Percentiles rank a stretch among this genome's conserved stretches.
Evolutionary conservation across 768 basidiomycete species (phyloP).

Genomic region (Boletus tomentosulus): DNA sequence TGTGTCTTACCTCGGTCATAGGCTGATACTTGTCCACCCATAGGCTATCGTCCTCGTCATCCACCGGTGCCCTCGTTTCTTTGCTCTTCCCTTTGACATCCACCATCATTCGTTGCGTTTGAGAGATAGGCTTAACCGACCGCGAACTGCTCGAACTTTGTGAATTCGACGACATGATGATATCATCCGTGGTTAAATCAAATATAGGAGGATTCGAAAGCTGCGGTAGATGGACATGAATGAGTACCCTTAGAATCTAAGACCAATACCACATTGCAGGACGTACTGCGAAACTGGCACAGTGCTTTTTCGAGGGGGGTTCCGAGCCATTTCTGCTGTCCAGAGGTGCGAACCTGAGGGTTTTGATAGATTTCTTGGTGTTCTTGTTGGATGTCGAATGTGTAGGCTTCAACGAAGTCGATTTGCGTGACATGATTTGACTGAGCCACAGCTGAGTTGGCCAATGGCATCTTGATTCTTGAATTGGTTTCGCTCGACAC

Average conservation of each 20-base stretch:
- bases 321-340: constrained; percentile 11
- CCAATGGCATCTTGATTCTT: too few species aligned
- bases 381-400: constrained; percentile 1
- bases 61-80: neutral
- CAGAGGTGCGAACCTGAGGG: constrained; percentile 17
- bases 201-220: constrained; percentile 23
- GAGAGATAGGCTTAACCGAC: neutral
- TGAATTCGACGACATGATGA: constrained; percentile 2
- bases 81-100: constrained; percentile 27
- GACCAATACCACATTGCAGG: neutral
- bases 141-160: constrained; percentile 1
- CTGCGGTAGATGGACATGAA: constrained; percentile 4
- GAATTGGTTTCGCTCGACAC: too few species aligned
- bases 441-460: too few species aligned
- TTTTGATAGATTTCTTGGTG: constrained; percentile 18
- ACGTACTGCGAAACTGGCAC: constrained; percentile 11
- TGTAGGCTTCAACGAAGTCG: constrained; percentile 1
- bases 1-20: constrained; percentile 44
- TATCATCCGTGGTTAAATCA: constrained; percentile 17
- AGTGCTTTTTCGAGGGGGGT: constrained; percentile 20
- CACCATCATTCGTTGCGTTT: neutral
- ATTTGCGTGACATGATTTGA: constrained; percentile 19
- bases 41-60: constrained; percentile 36
- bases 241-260: neutral
- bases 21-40: constrained; percentile 70